phyloP scores from a whole-genome alignment of 495 filamentous ascomycete genomes.

The Geopyxis carbonaria region DNA sequence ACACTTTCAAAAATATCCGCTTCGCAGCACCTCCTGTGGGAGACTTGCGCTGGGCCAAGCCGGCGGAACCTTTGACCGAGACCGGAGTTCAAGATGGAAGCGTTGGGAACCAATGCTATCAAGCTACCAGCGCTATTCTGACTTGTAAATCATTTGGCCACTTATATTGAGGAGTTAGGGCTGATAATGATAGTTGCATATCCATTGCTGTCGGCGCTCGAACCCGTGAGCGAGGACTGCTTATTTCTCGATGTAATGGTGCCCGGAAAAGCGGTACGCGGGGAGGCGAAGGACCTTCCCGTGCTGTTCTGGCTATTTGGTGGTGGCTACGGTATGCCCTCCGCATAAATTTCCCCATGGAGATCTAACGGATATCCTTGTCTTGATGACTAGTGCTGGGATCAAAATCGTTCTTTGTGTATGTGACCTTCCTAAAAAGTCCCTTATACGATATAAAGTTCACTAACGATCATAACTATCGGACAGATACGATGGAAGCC shows the following conservation, averaged over 20 bases:
- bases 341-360: background rate
- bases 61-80: slow-evolving; percentile 32
- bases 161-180: slow-evolving; percentile 5
- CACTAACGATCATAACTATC: background rate
- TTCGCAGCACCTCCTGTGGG: slow-evolving; percentile 40
- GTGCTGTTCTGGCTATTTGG: slow-evolving; percentile 24
- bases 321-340: slow-evolving; percentile 17
- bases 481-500: slow-evolving; percentile 24
- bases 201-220: slow-evolving; percentile 15
- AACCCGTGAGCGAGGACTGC: slow-evolving; percentile 27
- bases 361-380: slow-evolving; percentile 1
- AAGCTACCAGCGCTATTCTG: slow-evolving; percentile 22
- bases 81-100: slow-evolving; percentile 35
- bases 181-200: slow-evolving; percentile 11
- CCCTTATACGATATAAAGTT: background rate
- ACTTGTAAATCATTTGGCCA: slow-evolving; percentile 1
- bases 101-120: slow-evolving; percentile 30
- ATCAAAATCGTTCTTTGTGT: slow-evolving; percentile 17
- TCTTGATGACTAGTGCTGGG: slow-evolving; percentile 15
- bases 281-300: slow-evolving; percentile 21
- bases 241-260: slow-evolving; percentile 31
- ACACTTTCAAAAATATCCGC: slow-evolving; percentile 40
- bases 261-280: slow-evolving; percentile 27
- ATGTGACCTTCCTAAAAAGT: background rate
- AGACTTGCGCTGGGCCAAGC: slow-evolving; percentile 38